Evolutionary conservation across 2,329 filamentous ascomycete genomes (phyloP).

Genomic region (Trichoderma aggressivum): DNA sequence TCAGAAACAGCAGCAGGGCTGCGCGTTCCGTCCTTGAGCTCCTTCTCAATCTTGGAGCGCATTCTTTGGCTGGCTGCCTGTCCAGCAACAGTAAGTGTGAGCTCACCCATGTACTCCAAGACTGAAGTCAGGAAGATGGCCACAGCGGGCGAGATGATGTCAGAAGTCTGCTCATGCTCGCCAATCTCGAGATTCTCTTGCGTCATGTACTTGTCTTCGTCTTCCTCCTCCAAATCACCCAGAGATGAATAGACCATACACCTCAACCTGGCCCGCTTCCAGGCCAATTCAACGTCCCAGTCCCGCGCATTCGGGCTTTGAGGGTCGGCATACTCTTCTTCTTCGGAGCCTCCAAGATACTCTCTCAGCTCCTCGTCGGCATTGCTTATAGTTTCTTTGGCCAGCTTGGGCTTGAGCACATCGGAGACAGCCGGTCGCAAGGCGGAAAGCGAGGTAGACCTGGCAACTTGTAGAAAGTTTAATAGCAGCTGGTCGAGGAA

Average conservation of each 20-base stretch:
- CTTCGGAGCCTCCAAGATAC: conserved; percentile 75
- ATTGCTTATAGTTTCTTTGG: conserved; percentile 75
- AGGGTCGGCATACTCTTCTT: conserved; percentile 65
- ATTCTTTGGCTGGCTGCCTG: conserved; percentile 75
- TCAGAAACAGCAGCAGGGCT: conserved; percentile 52
- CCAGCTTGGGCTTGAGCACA: conserved; percentile 84
- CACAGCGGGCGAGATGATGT: conserved; percentile 79
- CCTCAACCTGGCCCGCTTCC: conserved; percentile 87
- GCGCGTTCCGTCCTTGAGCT: conserved; percentile 51
- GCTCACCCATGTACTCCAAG: conserved; percentile 89
- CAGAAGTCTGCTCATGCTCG: conserved; percentile 56
- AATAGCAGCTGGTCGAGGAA: conserved; percentile 94
- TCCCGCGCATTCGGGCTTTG: conserved; percentile 50
- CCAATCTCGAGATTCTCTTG: conserved; percentile 68
- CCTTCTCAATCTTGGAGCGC: conserved; percentile 56
- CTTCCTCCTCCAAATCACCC: conserved; percentile 95
- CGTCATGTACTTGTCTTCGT: conserved; percentile 85
- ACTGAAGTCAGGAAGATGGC: conserved; percentile 96
- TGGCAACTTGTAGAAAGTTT: conserved; percentile 77
- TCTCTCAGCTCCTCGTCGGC: conserved; percentile 86
- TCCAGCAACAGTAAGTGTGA: conserved; percentile 80
- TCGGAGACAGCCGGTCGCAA: conserved; percentile 81
- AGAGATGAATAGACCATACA: conserved; percentile 99
- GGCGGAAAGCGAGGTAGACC: conserved; percentile 70
- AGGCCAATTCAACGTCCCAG: conserved; percentile 89